Evolutionary conservation across 148 eudicot genomes (phyloP), one percentile per base, ranked within the genome.

Genomic region (Beta vulgaris): DNA sequence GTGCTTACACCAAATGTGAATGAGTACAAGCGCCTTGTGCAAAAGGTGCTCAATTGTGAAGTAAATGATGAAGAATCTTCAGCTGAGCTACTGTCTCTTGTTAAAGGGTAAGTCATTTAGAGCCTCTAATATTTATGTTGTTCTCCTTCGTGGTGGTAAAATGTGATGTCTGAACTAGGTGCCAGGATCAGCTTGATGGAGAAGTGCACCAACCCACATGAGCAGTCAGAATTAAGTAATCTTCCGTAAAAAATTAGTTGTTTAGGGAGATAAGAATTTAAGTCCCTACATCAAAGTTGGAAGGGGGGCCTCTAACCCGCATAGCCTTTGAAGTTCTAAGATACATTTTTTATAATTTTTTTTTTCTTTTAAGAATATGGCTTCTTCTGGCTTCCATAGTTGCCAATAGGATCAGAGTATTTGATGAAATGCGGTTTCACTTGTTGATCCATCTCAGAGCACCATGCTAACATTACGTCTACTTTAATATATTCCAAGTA

Each of bases 1-100:
- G 91, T 95, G 78, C 89, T 95, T 65, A 92, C 99, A 23, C 99
- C 99, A 43, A 95, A 95, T 82, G 82, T 95, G 26, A 95, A 92
- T 36, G 99, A 95, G 78, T 95, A 95, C 84, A 90, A 90, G 75
- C 96, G 94, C 62, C 99, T 95, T 79, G 94, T 95, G 80, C 87
- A 92, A 76, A 95, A 76, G 80, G 99, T 95, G 77, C 84, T 95
- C 49, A 80, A 85, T 69, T 78, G 91, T 87, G 97, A 92, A 79
- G 92, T 90, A 77, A 88, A 88, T 82, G 91, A 86, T 77, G 80
- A 79, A 81, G 88, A 88, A 73, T 88, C 97, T 66, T 74, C 90
- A 58, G 76, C 79, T 54, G 90, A 95, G 75, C 80, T 95, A 79
- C 76, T 80, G n/a, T 83, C 91, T 80, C 94, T 95, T 78, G 91